Evolutionary conservation across 176 grass and related monocot species (phyloP).

Genomic region (Luzula sylvatica): DNA sequence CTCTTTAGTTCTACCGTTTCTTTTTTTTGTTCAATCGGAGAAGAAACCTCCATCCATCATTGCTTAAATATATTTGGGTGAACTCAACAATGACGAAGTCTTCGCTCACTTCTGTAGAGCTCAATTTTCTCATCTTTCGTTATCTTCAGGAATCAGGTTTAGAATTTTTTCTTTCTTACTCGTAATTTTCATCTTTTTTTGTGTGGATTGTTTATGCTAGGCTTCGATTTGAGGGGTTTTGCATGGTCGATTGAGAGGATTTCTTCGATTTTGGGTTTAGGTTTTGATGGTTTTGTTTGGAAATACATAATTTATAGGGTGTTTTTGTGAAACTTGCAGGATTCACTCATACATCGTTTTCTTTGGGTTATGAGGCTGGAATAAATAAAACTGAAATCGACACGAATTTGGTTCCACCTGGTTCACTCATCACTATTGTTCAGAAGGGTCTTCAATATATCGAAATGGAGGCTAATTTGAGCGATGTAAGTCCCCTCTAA

Average conservation of each 20-base stretch:
- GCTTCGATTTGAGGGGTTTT: conserved; percentile 14
- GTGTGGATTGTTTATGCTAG: not conserved
- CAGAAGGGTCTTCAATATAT: conserved; percentile 98
- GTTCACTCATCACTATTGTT: conserved; percentile 76
- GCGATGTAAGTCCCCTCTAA: conserved; percentile 29
- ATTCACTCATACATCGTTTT: conserved; percentile 79
- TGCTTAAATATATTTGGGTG: no score
- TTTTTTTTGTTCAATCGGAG: no score
- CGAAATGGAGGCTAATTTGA: conserved; percentile 85
- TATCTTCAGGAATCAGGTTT: conserved; percentile 94
- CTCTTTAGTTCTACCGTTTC: no score
- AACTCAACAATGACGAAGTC: conserved; percentile 31
- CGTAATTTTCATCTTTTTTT: not conserved
- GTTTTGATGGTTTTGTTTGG: not conserved
- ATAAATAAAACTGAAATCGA: conserved; percentile 75
- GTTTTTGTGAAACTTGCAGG: conserved; percentile 44
- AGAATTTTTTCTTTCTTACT: not conserved
- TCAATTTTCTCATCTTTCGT: conserved; percentile 89
- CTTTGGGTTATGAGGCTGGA: conserved; percentile 80
- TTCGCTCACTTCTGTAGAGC: conserved; percentile 58
- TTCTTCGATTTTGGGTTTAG: not conserved
- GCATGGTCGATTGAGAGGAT: no score
- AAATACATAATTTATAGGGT: conserved; percentile 6
- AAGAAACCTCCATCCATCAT: no score
- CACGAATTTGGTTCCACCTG: conserved; percentile 76